phyloP scores from a whole-genome alignment of 2,329 filamentous ascomycete species.

The Blastomyces percursus region DNA sequence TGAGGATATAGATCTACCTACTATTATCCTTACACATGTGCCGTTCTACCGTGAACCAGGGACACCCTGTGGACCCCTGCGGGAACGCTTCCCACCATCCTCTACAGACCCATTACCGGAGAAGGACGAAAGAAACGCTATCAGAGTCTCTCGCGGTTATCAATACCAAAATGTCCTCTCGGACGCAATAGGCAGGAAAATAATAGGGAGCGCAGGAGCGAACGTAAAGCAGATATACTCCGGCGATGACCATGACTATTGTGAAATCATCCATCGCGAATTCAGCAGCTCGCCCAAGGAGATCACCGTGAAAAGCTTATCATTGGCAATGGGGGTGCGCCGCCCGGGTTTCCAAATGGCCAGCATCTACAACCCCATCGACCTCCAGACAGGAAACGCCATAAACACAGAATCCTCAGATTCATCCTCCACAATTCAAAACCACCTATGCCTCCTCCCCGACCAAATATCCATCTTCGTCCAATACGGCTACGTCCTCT shows the following conservation, averaged over 20 bases:
- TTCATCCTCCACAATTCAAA: slow-evolving; percentile 58
- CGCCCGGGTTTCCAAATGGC: slow-evolving; percentile 78
- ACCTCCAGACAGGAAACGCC: slow-evolving; percentile 36
- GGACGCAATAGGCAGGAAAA: slow-evolving; percentile 59
- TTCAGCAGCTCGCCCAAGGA: slow-evolving; percentile 56
- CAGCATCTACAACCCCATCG: slow-evolving; percentile 86
- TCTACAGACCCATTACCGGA: slow-evolving; percentile 47
- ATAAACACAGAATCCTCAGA: slow-evolving; percentile 14
- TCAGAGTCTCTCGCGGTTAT: slow-evolving; percentile 67
- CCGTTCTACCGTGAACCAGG: slow-evolving; percentile 72
- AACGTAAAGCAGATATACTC: slow-evolving; percentile 82
- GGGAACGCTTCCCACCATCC: slow-evolving; percentile 71
- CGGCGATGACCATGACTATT: slow-evolving; percentile 97
- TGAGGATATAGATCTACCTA: slow-evolving; percentile 55
- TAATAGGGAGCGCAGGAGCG: slow-evolving; percentile 62
- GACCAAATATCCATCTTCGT: slow-evolving; percentile 79
- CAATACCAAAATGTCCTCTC: slow-evolving; percentile 95
- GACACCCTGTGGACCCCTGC: slow-evolving; percentile 75
- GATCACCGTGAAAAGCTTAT: slow-evolving; percentile 91
- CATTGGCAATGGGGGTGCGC: slow-evolving; percentile 91
- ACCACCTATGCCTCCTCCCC: slow-evolving; percentile 79
- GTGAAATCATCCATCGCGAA: slow-evolving; percentile 68
- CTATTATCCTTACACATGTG: slow-evolving; percentile 81
- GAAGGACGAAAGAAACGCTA: slow-evolving; percentile 62
- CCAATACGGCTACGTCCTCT: slow-evolving; percentile 57